Evolutionary conservation across 768 basidiomycete genomes (phyloP).

Genomic region (Tulasnella sp.): DNA sequence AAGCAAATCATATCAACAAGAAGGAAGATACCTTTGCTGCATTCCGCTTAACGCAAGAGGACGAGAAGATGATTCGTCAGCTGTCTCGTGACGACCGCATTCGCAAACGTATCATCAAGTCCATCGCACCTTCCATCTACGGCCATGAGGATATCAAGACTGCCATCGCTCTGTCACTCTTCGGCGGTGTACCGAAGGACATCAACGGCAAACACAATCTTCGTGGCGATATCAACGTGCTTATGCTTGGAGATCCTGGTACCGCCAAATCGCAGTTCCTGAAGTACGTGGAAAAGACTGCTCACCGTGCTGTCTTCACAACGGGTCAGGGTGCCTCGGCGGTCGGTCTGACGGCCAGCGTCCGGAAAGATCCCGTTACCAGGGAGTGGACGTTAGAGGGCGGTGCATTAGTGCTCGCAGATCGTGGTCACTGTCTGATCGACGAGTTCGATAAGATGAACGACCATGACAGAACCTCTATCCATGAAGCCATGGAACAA

Average conservation of each 20-base stretch:
- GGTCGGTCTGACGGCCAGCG: conserved; percentile 95
- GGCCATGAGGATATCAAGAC: conserved; percentile 99
- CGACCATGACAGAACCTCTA: conserved; percentile 91
- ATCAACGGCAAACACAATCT: conserved; percentile 94
- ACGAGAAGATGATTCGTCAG: conserved; percentile 80
- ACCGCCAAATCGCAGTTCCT: conserved; percentile 99
- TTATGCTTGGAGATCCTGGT: conserved; percentile 93
- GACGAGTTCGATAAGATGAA: conserved; percentile 99
- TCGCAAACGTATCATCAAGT: conserved; percentile 94
- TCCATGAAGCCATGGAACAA: conserved; percentile 99
- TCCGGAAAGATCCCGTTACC: conserved; percentile 96
- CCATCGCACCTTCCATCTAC: conserved; percentile 97
- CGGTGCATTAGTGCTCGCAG: conserved; percentile 93
- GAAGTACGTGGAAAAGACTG: conserved; percentile 98
- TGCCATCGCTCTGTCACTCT: conserved; percentile 86
- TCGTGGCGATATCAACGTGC: conserved; percentile 94
- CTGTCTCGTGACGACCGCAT: conserved; percentile 88
- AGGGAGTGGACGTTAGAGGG: conserved; percentile 98
- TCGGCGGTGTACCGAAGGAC: conserved; percentile 88
- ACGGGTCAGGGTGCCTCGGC: conserved; percentile 98
- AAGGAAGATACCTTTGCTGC: conserved; percentile 99
- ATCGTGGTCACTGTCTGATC: conserved; percentile 94
- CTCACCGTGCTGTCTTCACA: conserved; percentile 92
- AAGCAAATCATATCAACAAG: conserved; percentile 98
- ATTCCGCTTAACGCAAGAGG: conserved; percentile 92